phyloP scores from a whole-genome alignment of 257 asterid genomes.

The Capsicum rhomboideum region DNA sequence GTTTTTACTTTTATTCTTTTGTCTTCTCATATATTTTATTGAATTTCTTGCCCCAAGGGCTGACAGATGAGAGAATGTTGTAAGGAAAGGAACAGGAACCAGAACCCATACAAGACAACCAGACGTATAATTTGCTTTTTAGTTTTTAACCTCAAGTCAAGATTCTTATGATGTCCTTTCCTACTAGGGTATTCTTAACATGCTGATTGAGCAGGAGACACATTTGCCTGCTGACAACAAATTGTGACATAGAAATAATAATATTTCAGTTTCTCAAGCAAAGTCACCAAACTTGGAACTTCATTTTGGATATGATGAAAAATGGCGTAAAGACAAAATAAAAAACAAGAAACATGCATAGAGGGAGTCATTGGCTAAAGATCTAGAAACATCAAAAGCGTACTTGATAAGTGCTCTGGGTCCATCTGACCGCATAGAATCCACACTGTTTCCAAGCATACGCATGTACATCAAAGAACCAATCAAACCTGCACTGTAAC shows the following conservation, averaged over 20 bases:
- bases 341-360: not conserved
- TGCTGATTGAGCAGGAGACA: not conserved
- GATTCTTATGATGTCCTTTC: not conserved
- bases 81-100: not conserved
- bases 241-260: not conserved
- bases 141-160: not conserved
- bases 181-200: not conserved
- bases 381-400: not conserved
- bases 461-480: constrained; percentile 86
- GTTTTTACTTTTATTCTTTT: not conserved
- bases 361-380: not conserved
- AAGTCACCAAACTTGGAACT: not conserved
- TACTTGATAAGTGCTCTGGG: constrained; percentile 82
- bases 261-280: not conserved
- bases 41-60: not conserved
- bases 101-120: not conserved
- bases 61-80: not conserved
- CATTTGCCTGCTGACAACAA: not conserved
- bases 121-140: not conserved
- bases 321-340: not conserved
- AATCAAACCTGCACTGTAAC: constrained; percentile 73
- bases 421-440: constrained; percentile 82
- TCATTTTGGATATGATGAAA: no score
- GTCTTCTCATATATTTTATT: not conserved
- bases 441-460: constrained; percentile 88